phyloP scores from a whole-genome alignment of 768 basidiomycete genomes.

The Strobilomyces confusus region DNA sequence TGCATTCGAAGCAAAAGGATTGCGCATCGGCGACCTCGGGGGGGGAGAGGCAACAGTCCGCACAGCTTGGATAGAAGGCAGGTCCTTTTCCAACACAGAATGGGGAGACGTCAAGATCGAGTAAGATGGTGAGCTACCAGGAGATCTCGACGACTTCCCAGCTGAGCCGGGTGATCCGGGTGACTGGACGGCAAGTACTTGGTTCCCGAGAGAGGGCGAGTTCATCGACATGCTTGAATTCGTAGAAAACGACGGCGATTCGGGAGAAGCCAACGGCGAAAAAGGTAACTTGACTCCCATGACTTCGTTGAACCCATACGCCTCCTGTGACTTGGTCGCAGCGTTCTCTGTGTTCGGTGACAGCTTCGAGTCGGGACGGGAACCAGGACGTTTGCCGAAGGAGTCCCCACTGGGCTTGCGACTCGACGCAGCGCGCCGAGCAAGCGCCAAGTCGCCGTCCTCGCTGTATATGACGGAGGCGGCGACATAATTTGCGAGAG shows the following conservation, averaged over 20 bases:
- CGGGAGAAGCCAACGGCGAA: constrained; percentile 28
- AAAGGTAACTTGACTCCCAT: constrained; percentile 32
- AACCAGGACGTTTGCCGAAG: constrained; percentile 22
- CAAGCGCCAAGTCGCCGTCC: constrained; percentile 15
- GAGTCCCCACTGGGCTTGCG: constrained; percentile 38
- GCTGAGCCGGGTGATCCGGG: constrained; percentile 15
- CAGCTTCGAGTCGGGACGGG: constrained; percentile 40
- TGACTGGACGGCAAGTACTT: constrained; percentile 11
- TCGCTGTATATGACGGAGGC: constrained; percentile 20
- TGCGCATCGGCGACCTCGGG: constrained; percentile 15
- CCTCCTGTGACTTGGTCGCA: constrained; percentile 20
- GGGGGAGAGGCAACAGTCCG: constrained; percentile 13
- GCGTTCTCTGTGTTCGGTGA: constrained; percentile 26
- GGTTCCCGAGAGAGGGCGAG: constrained; percentile 17
- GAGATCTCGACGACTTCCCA: constrained; percentile 20
- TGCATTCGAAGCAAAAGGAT: neutral
- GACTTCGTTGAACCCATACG: constrained; percentile 19
- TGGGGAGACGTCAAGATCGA: constrained; percentile 37
- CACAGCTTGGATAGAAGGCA: constrained; percentile 32
- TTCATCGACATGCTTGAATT: constrained; percentile 26
- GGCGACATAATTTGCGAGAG: constrained; percentile 16
- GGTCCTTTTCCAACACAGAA: constrained; percentile 30
- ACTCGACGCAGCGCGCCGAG: constrained; percentile 21
- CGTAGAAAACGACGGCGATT: constrained; percentile 30
- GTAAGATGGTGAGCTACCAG: constrained; percentile 23